Evolutionary conservation across 2,329 filamentous ascomycete species (phyloP).

Genomic region (Fusarium setosum): DNA sequence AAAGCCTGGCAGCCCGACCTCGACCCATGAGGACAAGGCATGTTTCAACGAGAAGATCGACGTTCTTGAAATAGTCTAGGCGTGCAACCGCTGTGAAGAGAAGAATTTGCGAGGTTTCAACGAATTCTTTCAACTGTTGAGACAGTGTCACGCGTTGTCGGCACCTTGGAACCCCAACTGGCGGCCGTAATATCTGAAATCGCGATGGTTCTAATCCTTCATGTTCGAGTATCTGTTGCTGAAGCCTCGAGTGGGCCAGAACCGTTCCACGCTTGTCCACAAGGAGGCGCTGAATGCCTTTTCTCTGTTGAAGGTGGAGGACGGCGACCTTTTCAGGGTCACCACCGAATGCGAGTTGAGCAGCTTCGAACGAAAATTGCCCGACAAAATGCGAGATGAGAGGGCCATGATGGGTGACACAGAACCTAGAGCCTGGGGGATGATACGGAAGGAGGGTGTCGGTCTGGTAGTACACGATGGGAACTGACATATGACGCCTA

Average conservation of each 20-base stretch:
- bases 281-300: slow-evolving; percentile 2
- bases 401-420: slow-evolving; percentile 1
- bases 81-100: slow-evolving; percentile 1
- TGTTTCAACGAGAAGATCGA: slow-evolving; percentile 2
- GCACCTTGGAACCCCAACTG: neutral
- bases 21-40: neutral
- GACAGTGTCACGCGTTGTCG: neutral
- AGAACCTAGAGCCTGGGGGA: neutral
- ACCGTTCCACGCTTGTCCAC: slow-evolving; percentile 3
- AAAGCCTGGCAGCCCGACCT: neutral
- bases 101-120: slow-evolving; percentile 3
- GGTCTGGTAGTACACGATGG: slow-evolving; percentile 3
- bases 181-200: slow-evolving; percentile 1
- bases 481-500: neutral
- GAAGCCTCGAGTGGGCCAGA: slow-evolving; percentile 1
- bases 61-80: slow-evolving; percentile 4
- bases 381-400: slow-evolving; percentile 3
- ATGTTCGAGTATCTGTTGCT: slow-evolving; percentile 4
- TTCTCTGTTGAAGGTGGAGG: neutral
- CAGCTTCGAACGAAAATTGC: slow-evolving; percentile 2
- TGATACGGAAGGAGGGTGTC: slow-evolving; percentile 4
- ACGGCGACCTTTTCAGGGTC: slow-evolving; percentile 3
- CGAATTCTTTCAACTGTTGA: neutral
- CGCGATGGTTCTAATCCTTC: neutral
- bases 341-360: slow-evolving; percentile 1